These are phyloP conservation scores for Fonsecaea nubica DNA, from an alignment of 2,329 filamentous ascomycete genomes.

Conservation along the genomic window DNA sequence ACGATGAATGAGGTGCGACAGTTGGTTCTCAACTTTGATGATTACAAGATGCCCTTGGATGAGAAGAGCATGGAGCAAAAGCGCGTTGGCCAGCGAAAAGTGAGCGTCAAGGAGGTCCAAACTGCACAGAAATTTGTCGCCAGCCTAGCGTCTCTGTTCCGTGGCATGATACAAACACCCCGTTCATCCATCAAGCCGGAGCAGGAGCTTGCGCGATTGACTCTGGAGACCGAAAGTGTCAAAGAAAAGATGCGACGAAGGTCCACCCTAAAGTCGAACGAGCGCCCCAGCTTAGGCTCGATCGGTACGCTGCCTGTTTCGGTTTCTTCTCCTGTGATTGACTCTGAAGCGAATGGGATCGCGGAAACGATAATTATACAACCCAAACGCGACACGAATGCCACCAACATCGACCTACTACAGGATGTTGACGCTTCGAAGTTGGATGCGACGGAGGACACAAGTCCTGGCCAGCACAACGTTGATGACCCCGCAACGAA, in stretches of 20 bases:
- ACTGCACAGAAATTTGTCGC: conserved; percentile 77
- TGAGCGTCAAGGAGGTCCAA: conserved; percentile 64
- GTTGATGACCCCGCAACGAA: conserved; percentile 22
- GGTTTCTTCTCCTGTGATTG: conserved; percentile 30
- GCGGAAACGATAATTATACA: conserved; percentile 23
- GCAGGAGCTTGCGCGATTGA: conserved; percentile 78
- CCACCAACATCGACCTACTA: conserved; percentile 6
- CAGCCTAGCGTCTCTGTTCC: conserved; percentile 74
- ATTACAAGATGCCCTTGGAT: conserved; percentile 71
- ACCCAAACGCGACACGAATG: conserved; percentile 18
- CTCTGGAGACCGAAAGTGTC: conserved; percentile 68
- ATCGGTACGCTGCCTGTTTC: conserved; percentile 33
- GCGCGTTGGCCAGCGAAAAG: conserved; percentile 74
- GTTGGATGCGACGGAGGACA: conserved; percentile 16
- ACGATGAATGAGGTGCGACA: conserved; percentile 82
- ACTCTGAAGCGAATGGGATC: conserved; percentile 21
- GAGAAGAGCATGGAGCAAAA: conserved; percentile 69
- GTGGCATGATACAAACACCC: conserved; percentile 69
- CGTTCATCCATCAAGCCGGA: conserved; percentile 71
- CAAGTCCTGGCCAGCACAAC: conserved; percentile 6
- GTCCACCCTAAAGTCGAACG: conserved; percentile 46
- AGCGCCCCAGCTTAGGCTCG: conserved; percentile 39
- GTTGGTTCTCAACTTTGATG: conserved; percentile 77
- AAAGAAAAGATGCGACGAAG: conserved; percentile 59
- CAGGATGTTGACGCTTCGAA: conserved; percentile 5